Evolutionary conservation across 768 basidiomycete species (phyloP).

Genomic region (Cystofilobasidium macerans): DNA sequence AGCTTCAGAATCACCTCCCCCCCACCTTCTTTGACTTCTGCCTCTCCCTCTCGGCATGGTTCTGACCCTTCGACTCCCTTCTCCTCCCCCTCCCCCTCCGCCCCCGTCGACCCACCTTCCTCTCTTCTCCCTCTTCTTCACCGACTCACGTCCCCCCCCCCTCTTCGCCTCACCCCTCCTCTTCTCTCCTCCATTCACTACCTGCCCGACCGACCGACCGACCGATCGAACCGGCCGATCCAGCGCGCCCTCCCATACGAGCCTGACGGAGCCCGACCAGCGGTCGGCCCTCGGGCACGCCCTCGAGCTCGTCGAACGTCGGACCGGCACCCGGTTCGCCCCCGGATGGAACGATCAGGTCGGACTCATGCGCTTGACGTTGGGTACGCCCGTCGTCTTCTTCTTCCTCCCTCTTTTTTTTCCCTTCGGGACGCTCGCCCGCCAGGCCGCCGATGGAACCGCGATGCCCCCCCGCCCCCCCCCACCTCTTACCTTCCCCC

Average conservation of each 20-base stretch:
- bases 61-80: too few relatives aligned
- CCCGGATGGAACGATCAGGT: slow-evolving; percentile 32
- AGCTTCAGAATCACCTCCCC: too few relatives aligned
- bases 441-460: too few relatives aligned
- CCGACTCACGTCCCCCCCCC: not conserved
- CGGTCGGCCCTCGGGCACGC: slow-evolving; percentile 50
- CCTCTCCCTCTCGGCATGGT: too few relatives aligned
- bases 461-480: too few relatives aligned
- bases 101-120: not conserved
- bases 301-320: slow-evolving; percentile 55
- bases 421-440: too few relatives aligned
- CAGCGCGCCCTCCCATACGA: not conserved
- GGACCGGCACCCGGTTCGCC: slow-evolving; percentile 55
- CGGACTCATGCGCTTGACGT: not conserved
- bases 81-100: not conserved
- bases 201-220: too few relatives aligned
- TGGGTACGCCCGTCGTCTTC: slow-evolving; percentile 41
- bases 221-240: not conserved
- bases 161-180: not conserved
- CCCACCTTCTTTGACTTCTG: too few relatives aligned
- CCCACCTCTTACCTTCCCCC: too few relatives aligned
- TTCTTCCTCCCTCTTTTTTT: not conserved
- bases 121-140: too few relatives aligned
- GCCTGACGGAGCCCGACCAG: slow-evolving; percentile 32
- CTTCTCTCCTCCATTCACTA: too few relatives aligned